phyloP scores from a whole-genome alignment of 306 rosid species.

The Acmispon strigosus region DNA sequence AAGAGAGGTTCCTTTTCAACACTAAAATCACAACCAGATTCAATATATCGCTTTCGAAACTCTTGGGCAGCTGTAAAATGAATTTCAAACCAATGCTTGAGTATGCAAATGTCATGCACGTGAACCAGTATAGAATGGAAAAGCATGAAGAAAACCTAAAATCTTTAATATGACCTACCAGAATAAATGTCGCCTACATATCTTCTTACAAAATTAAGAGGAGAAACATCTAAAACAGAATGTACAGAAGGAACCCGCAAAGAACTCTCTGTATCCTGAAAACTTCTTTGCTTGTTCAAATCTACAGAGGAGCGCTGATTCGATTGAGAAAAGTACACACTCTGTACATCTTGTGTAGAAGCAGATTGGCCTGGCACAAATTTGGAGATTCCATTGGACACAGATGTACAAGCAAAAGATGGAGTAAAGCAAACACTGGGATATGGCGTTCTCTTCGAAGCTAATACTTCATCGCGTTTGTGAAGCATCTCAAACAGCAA shows the following conservation, averaged over 20 bases:
- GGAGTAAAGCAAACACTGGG: slow-evolving; percentile 69
- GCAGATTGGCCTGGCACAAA: slow-evolving; percentile 31
- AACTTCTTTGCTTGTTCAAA: slow-evolving; percentile 35
- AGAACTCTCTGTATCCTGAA: slow-evolving; percentile 39
- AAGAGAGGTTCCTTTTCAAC: slow-evolving; percentile 70
- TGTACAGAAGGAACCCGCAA: slow-evolving; percentile 57
- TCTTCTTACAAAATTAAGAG: slow-evolving; percentile 58
- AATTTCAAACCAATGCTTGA: slow-evolving; percentile 33
- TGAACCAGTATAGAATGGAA: slow-evolving; percentile 16
- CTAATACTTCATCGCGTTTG: slow-evolving; percentile 52
- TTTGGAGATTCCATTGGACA: slow-evolving; percentile 41
- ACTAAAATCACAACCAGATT: slow-evolving; percentile 40
- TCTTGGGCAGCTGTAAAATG: slow-evolving; percentile 58
- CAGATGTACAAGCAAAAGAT: slow-evolving; percentile 34
- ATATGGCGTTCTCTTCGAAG: slow-evolving; percentile 55
- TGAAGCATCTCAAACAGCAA: slow-evolving; percentile 75
- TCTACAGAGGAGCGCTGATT: slow-evolving; percentile 40
- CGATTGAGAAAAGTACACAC: slow-evolving; percentile 30
- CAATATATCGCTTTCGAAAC: slow-evolving; percentile 53
- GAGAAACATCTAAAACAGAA: slow-evolving; percentile 72
- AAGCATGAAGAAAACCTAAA: slow-evolving; percentile 15
- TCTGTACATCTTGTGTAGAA: slow-evolving; percentile 26
- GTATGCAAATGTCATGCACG: slow-evolving; percentile 20
- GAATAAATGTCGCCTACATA: slow-evolving; percentile 57
- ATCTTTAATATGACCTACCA: slow-evolving; percentile 43